Evolutionary conservation across 2,329 filamentous ascomycete species (phyloP).

Genomic region (Sarocladiaceae sp.): DNA sequence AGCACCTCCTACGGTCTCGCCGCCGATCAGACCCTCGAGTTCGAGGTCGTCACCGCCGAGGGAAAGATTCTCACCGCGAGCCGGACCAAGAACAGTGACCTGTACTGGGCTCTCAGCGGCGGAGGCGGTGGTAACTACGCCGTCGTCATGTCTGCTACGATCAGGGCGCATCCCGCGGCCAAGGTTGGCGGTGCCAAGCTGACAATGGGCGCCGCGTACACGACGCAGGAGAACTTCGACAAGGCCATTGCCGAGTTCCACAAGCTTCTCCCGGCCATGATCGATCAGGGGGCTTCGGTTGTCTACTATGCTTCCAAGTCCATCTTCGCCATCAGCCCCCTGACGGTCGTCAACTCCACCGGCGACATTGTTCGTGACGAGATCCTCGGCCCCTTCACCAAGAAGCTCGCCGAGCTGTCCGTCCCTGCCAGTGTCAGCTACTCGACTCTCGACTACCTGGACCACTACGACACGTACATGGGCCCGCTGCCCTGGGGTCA

Average conservation of each 20-base stretch:
- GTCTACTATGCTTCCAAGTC: constrained; percentile 42
- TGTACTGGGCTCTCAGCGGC: constrained; percentile 59
- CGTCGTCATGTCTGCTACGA: constrained; percentile 49
- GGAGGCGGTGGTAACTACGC: constrained; percentile 54
- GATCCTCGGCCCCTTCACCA: constrained; percentile 25
- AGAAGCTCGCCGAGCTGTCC: constrained; percentile 18
- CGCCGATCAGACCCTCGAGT: constrained; percentile 52
- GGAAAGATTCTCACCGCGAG: constrained; percentile 43
- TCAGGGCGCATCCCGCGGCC: constrained; percentile 37
- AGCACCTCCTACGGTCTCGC: constrained; percentile 49
- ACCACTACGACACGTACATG: constrained; percentile 29
- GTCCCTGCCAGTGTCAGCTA: constrained; percentile 17
- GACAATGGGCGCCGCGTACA: constrained; percentile 27
- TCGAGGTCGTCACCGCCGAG: constrained; percentile 46
- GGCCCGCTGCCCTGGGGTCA: constrained; percentile 27
- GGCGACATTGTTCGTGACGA: constrained; percentile 16
- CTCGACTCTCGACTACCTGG: constrained; percentile 23
- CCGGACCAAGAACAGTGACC: constrained; percentile 40
- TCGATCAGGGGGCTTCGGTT: constrained; percentile 42
- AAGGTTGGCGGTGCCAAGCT: constrained; percentile 37
- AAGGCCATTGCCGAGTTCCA: constrained; percentile 37
- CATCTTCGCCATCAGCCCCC: constrained; percentile 28
- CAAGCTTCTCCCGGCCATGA: constrained; percentile 34
- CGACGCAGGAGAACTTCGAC: constrained; percentile 37
- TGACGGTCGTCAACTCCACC: constrained; percentile 11